phyloP scores from a whole-genome alignment of 306 rosid genomes.

The Acacia crassicarpa region DNA sequence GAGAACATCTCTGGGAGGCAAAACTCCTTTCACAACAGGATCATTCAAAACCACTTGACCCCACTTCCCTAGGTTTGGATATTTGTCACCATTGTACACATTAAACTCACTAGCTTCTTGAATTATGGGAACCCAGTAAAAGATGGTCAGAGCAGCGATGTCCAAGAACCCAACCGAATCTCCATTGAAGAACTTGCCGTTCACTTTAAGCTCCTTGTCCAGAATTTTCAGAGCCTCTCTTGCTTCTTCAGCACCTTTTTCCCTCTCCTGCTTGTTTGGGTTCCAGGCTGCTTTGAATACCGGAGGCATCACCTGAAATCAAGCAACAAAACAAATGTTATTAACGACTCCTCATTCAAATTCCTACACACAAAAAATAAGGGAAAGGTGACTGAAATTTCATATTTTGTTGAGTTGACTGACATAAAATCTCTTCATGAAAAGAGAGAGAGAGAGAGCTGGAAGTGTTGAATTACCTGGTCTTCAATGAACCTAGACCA shows the following conservation, averaged over 20 bases:
- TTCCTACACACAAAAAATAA: too few species aligned
- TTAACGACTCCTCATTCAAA: not conserved
- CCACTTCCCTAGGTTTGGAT: slow-evolving; percentile 41
- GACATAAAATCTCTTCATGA: too few species aligned
- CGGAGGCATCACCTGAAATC: slow-evolving; percentile 2
- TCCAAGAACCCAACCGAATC: slow-evolving; percentile 25
- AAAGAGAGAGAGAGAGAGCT: too few species aligned
- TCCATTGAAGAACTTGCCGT: slow-evolving; percentile 43
- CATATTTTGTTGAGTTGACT: too few species aligned
- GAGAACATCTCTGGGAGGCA: slow-evolving; percentile 33
- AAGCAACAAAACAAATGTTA: not conserved
- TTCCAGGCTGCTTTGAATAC: slow-evolving; percentile 12
- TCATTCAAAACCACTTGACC: slow-evolving; percentile 21
- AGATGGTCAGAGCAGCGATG: too few species aligned
- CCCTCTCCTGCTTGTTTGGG: slow-evolving; percentile 17
- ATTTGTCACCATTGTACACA: slow-evolving; percentile 28
- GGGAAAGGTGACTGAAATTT: too few species aligned
- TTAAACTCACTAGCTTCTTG: slow-evolving; percentile 5
- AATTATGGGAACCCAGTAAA: too few species aligned
- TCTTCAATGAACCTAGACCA: slow-evolving; percentile 45
- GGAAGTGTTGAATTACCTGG: slow-evolving; percentile 21
- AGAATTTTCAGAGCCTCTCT: slow-evolving; percentile 24
- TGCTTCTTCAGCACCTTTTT: slow-evolving; percentile 40
- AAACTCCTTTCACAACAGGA: slow-evolving; percentile 14
- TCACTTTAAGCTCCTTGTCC: slow-evolving; percentile 43